Evolutionary conservation across 2,329 filamentous ascomycete genomes (phyloP).

Genomic region (Venturiaceae sp.): DNA sequence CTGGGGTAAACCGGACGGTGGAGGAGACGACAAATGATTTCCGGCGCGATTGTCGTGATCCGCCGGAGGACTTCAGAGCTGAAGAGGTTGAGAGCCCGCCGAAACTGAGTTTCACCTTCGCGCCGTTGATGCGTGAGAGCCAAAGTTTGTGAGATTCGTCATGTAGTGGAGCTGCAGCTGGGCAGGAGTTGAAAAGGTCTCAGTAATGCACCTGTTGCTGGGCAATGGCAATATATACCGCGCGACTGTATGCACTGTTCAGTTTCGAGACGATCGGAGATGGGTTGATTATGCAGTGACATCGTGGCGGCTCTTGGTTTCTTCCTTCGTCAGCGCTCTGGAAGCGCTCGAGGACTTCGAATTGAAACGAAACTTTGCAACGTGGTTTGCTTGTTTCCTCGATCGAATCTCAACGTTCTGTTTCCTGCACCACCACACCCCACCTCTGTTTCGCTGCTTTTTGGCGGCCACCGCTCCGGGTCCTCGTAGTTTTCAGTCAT

Average conservation of each 20-base stretch:
- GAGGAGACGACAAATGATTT: background rate
- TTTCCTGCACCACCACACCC: background rate
- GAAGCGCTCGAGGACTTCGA: too few species aligned
- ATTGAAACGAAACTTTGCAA: background rate
- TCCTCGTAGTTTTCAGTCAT: background rate
- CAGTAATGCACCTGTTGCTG: background rate
- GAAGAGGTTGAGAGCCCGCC: too few species aligned
- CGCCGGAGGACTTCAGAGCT: background rate
- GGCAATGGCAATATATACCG: background rate
- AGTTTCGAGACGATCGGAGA: background rate
- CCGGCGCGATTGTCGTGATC: background rate
- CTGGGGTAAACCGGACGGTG: background rate
- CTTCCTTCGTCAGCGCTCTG: too few species aligned
- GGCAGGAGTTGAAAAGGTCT: background rate
- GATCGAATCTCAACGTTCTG: background rate
- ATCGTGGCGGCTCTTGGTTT: background rate
- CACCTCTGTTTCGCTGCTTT: background rate
- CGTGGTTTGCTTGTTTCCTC: background rate
- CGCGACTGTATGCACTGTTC: background rate
- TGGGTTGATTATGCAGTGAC: background rate
- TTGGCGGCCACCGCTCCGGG: background rate
- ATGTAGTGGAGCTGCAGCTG: background rate
- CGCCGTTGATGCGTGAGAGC: too few species aligned
- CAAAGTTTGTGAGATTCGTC: background rate
- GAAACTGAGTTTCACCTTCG: background rate